These are phyloP conservation scores for Neurospora sublineolata DNA, from an alignment of 495 filamentous ascomycete species.

Conservation along the genomic window DNA sequence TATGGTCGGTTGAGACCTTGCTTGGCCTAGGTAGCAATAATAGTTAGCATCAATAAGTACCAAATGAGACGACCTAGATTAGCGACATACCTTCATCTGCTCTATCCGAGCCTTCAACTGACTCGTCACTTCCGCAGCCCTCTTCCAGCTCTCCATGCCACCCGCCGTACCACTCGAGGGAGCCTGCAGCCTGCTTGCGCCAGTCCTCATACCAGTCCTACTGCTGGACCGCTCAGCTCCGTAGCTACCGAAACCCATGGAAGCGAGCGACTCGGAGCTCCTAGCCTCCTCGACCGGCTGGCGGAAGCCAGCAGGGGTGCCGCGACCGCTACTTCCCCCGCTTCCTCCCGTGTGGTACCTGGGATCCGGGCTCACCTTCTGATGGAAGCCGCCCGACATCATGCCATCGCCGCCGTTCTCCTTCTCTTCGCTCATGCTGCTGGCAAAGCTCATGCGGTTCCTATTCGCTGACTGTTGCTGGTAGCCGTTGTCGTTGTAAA, in stretches of 20 bases:
- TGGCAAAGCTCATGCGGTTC: slow-evolving; percentile 55
- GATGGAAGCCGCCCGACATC: slow-evolving; percentile 25
- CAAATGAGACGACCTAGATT: not conserved
- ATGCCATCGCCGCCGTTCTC: slow-evolving; percentile 49
- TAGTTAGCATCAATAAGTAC: not conserved
- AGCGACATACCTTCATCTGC: slow-evolving; percentile 44
- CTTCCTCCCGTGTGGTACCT: slow-evolving; percentile 30
- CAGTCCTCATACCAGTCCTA: slow-evolving; percentile 33
- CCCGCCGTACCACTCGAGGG: slow-evolving; percentile 10
- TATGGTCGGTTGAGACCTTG: slow-evolving; percentile 23
- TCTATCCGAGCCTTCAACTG: slow-evolving; percentile 95
- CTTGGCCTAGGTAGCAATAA: slow-evolving; percentile 16
- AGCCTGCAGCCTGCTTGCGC: slow-evolving; percentile 22
- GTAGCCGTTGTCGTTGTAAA: slow-evolving; percentile 44
- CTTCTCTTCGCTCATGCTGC: slow-evolving; percentile 71
- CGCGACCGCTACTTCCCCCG: slow-evolving; percentile 41
- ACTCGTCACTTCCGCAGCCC: slow-evolving; percentile 97
- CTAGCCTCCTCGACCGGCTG: slow-evolving; percentile 8
- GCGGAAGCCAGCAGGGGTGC: slow-evolving; percentile 41
- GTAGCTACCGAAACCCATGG: slow-evolving; percentile 15
- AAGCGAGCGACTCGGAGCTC: slow-evolving; percentile 6
- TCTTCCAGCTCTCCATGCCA: slow-evolving; percentile 84
- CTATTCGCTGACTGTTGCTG: slow-evolving; percentile 14
- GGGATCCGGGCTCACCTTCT: slow-evolving; percentile 43
- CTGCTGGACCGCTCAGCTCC: slow-evolving; percentile 20